Evolutionary conservation across 805 yeast species (phyloP).

Genomic region (Wickerhamiella cacticola): DNA sequence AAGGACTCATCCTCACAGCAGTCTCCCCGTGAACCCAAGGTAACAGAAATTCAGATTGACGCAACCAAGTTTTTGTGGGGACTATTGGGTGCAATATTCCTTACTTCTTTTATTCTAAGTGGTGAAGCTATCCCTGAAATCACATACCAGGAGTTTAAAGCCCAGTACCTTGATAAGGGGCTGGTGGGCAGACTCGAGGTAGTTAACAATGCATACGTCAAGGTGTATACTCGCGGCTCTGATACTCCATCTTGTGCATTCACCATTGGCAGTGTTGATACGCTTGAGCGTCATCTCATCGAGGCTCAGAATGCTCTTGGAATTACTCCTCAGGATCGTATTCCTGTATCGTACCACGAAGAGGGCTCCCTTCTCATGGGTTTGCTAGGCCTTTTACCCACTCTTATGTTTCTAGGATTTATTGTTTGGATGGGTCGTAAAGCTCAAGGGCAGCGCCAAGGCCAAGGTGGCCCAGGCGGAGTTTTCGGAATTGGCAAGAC

Average conservation of each 20-base stretch:
- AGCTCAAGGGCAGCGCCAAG: conserved; percentile 35
- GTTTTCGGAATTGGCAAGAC: conserved; percentile 68
- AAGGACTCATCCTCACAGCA: background rate
- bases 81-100: conserved; percentile 18
- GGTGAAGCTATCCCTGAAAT: conserved; percentile 27
- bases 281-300: conserved; percentile 73
- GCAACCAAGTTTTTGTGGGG: conserved; percentile 22
- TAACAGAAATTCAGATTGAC: conserved; percentile 17
- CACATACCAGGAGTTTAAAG: conserved; percentile 74
- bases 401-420: conserved; percentile 70
- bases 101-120: conserved; percentile 20
- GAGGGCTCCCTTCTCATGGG: conserved; percentile 53
- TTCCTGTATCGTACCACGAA: conserved; percentile 67
- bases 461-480: conserved; percentile 54
- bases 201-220: conserved; percentile 55
- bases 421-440: conserved; percentile 50
- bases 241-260: conserved; percentile 46
- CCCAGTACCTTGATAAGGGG: conserved; percentile 66
- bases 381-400: conserved; percentile 64
- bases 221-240: conserved; percentile 22
- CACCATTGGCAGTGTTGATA: conserved; percentile 78
- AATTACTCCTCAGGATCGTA: conserved; percentile 54
- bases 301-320: conserved; percentile 56
- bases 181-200: conserved; percentile 63
- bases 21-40: background rate